These are phyloP conservation scores for Suhomyces bokatorum DNA, from an alignment of 1,139 yeast species.

Conservation along the genomic window DNA sequence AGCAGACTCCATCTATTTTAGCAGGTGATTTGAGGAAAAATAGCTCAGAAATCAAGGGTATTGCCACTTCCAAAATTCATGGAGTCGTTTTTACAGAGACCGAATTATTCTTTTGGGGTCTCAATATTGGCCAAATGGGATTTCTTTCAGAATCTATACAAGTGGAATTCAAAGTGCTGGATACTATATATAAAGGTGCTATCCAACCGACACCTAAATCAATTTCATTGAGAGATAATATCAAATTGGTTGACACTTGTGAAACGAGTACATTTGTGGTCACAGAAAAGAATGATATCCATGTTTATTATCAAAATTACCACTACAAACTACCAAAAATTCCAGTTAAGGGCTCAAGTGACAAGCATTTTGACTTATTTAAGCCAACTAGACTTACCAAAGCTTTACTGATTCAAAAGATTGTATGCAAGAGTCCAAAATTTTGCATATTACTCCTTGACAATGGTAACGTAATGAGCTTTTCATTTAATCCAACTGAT, in stretches of 20 bases:
- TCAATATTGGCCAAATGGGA: constrained; percentile 87
- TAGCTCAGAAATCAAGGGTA: constrained; percentile 42
- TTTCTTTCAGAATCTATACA: constrained; percentile 26
- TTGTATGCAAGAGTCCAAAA: constrained; percentile 36
- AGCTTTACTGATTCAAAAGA: constrained; percentile 35
- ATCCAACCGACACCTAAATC: constrained; percentile 44
- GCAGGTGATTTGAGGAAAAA: constrained; percentile 47
- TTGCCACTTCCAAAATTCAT: constrained; percentile 72
- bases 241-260: constrained; percentile 63
- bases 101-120: constrained; percentile 72
- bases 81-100: constrained; percentile 60
- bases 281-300: constrained; percentile 59
- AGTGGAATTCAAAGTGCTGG: constrained; percentile 31
- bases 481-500: constrained; percentile 29
- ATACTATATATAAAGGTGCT: constrained; percentile 34
- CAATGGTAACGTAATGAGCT: constrained; percentile 52
- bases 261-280: constrained; percentile 72
- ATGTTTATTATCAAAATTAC: constrained; percentile 59
- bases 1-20: constrained; percentile 51
- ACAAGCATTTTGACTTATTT: constrained; percentile 52
- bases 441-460: constrained; percentile 47
- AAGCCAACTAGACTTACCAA: constrained; percentile 52
- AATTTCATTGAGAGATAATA: constrained; percentile 48
- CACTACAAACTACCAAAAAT: constrained; percentile 51
- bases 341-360: constrained; percentile 33